Conservation (phyloP, 352 stramenopile genomes). For the Globisporangium acanthophoron region DNA sequence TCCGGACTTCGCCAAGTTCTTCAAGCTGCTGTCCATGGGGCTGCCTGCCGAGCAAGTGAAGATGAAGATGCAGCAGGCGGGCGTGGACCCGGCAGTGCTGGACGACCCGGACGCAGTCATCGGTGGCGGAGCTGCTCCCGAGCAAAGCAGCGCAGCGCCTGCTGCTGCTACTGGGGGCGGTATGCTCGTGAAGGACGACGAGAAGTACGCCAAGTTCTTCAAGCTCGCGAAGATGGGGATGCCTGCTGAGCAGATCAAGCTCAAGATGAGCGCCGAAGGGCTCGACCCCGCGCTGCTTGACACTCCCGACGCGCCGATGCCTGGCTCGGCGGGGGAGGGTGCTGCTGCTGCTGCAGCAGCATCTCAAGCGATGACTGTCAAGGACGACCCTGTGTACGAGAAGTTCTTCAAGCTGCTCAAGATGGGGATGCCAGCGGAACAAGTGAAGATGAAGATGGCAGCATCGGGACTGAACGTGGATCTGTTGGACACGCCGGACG, state of each 20-base stretch:
- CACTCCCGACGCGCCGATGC: conserved; percentile 76
- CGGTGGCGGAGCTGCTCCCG: conserved; percentile 19
- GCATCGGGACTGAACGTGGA: conserved; percentile 65
- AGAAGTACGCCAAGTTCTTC: conserved; percentile 93
- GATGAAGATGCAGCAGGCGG: conserved; percentile 80
- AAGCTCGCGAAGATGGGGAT: conserved; percentile 96
- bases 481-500: conserved; percentile 63
- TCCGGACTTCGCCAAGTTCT: conserved; percentile 75
- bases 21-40: conserved; percentile 80
- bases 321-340: conserved; percentile 21
- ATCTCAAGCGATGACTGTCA: conserved; percentile 60
- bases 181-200: conserved; percentile 61
- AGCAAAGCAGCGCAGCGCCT: background rate
- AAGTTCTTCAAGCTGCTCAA: conserved; percentile 96
- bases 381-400: conserved; percentile 89
- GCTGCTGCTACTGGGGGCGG: no score
- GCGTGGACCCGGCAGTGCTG: conserved; percentile 57
- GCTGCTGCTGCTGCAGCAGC: conserved; percentile 3
- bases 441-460: conserved; percentile 92
- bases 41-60: conserved; percentile 78
- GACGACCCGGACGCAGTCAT: conserved; percentile 68
- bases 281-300: conserved; percentile 90
- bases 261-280: conserved; percentile 93
- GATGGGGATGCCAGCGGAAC: conserved; percentile 85
- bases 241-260: conserved; percentile 90